Conservation (phyloP, 768 basidiomycete species). For the Amanita polypyramis region DNA sequence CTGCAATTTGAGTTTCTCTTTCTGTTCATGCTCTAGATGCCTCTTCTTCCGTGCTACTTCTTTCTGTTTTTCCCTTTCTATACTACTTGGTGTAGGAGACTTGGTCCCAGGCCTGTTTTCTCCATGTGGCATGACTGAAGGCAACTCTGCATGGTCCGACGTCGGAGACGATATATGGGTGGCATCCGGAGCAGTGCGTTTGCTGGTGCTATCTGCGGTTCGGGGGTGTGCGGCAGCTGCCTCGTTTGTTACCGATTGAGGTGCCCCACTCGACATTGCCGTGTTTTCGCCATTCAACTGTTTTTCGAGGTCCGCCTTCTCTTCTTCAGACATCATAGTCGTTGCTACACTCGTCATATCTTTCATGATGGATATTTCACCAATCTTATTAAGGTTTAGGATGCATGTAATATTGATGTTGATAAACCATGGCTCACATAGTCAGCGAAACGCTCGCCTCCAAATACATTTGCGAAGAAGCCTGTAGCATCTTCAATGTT, state of each 20-base stretch:
- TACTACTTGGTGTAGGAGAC: slow-evolving; percentile 18
- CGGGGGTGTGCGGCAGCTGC: background rate
- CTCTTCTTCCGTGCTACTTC: slow-evolving; percentile 32
- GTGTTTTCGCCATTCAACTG: slow-evolving; percentile 39
- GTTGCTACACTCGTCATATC: slow-evolving; percentile 81
- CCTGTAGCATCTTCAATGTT: slow-evolving; percentile 88
- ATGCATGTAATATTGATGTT: background rate
- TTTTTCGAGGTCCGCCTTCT: slow-evolving; percentile 77
- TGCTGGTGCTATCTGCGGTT: slow-evolving; percentile 10
- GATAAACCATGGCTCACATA: slow-evolving; percentile 49
- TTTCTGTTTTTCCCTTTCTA: slow-evolving; percentile 30
- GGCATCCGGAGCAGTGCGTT: slow-evolving; percentile 8
- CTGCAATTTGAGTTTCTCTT: slow-evolving; percentile 70
- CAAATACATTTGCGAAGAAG: slow-evolving; percentile 94
- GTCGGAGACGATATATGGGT: slow-evolving; percentile 8
- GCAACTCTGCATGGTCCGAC: slow-evolving; percentile 4
- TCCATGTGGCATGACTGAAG: background rate
- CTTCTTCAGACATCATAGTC: slow-evolving; percentile 88
- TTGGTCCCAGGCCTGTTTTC: slow-evolving; percentile 1
- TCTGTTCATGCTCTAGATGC: slow-evolving; percentile 75
- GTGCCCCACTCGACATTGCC: slow-evolving; percentile 7
- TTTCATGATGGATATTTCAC: slow-evolving; percentile 93
- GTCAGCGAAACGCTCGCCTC: slow-evolving; percentile 84
- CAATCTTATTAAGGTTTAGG: slow-evolving; percentile 49
- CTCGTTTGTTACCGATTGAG: slow-evolving; percentile 1